Base-by-base conservation (phyloP, 768 basidiomycete genomes). In the Lentinula sp. region DNA sequence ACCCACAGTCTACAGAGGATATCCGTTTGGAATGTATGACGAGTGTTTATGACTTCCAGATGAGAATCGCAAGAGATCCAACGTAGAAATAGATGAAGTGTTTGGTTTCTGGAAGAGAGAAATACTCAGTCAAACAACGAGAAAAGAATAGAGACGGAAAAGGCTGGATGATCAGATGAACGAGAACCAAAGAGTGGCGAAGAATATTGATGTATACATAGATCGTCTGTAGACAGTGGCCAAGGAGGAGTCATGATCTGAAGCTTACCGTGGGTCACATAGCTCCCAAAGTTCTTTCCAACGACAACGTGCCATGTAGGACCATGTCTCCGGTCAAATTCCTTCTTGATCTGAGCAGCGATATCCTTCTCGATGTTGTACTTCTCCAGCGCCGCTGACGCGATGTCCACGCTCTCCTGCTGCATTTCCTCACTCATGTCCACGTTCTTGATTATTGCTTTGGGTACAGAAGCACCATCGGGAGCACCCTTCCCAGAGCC, bases 11-110 rank as follows among this genome's bases (percentile, higher is more conserved):
- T 51, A 16, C 50, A 51, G 20, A n/a, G 15, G 8, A 51, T 15
- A 32, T 33, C 32, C 28, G 33, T 13, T 51, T 2, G 32, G 32
- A 32, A 5, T 32, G 16, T 35, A 35, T 36, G 50, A n/a, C 32
- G 28, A 51, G 18, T 41, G 48, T 76, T 76, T 76, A 93, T 83
- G 92, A 93, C 79, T 93, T 94, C 92, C 92, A 94, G 78, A 94
- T 86, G 73, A 98, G 87, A 77, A 98, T 86, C 63, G 95, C 95
- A 68, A 95, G 87, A 39, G 88, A 79, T 60, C 93, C 94, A 72
- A 98, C 81, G 80, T 96, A 98, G 77, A 96, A 96, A 82, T 98
- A 98, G 78, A 98, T 95, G 78, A 98, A 98, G 72, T 97, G 91
- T 75, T 95, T 95, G 65, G 94, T 96, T 84, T 98, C 95, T 97